Conservation (phyloP, 352 stramenopile genomes). For the Globisporangium megalacanthum region DNA sequence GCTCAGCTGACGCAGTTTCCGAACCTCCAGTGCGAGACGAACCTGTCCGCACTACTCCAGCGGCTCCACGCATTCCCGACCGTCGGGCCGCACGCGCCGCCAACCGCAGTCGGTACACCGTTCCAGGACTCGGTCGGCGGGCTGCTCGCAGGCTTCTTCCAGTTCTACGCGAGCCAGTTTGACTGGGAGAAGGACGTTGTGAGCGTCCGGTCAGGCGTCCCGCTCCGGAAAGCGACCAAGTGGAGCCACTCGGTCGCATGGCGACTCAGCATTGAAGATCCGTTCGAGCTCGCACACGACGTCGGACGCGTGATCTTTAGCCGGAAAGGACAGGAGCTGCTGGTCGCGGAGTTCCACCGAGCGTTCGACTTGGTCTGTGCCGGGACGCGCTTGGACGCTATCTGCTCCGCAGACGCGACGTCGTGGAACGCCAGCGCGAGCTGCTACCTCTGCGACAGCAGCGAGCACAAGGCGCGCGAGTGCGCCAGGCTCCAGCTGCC, state of each 20-base stretch:
- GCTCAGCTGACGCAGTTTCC: slow-evolving; percentile 41
- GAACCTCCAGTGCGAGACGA: slow-evolving; percentile 84
- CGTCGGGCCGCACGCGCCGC: slow-evolving; percentile 14
- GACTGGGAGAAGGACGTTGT: slow-evolving; percentile 94
- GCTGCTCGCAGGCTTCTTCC: slow-evolving; percentile 95
- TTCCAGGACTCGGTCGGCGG: slow-evolving; percentile 85
- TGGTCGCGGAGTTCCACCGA: slow-evolving; percentile 52
- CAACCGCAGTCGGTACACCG: slow-evolving; percentile 52
- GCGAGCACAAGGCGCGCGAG: slow-evolving; percentile 48
- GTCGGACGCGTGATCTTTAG: slow-evolving; percentile 77
- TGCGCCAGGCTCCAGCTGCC: slow-evolving; percentile 30
- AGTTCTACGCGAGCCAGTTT: slow-evolving; percentile 95
- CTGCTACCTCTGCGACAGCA: slow-evolving; percentile 63
- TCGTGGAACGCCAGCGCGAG: slow-evolving; percentile 39
- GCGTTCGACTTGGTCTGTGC: slow-evolving; percentile 43
- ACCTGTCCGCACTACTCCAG: slow-evolving; percentile 79
- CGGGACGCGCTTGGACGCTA: slow-evolving; percentile 41
- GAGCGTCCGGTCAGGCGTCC: slow-evolving; percentile 78
- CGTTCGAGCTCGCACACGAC: slow-evolving; percentile 80
- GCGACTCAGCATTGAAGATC: slow-evolving; percentile 85
- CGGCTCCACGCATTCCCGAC: slow-evolving; percentile 62
- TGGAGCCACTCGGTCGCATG: slow-evolving; percentile 62
- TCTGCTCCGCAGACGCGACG: slow-evolving; percentile 45
- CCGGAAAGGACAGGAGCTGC: slow-evolving; percentile 52
- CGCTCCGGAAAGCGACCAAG: slow-evolving; percentile 63